Evolutionary conservation across 2,329 filamentous ascomycete genomes (phyloP), one percentile per base, ranked within the genome.

Genomic region (Rhynchosporium secalis): DNA sequence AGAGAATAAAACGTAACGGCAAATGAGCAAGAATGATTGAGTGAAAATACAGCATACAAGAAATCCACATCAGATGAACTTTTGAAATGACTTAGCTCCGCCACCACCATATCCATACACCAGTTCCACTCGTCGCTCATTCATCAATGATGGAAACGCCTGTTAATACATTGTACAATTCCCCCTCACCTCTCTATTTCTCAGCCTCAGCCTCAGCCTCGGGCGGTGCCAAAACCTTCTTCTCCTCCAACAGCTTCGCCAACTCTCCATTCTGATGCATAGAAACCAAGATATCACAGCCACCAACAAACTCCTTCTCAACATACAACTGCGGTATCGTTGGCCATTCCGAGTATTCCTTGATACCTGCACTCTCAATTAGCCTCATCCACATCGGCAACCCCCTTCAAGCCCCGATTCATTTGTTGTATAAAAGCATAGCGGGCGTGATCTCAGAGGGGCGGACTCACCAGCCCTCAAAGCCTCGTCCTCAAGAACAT

Each of bases 311-410:
- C 76, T 99, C 94, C 79, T 94, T 94, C 66, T 96, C 86, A 57
- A 99, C 83, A 78, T 98, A 99, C 20, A 99, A 83, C 77, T 99
- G 95, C 6, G 95, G 95, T 75, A 99, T 98, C 26, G 95, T 99
- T 13, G 95, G 95, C 95, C 95, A 99, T 75, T 98, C 95, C 1
- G 93, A 96, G 81, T 95, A 99, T 78, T 99, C 94, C 80, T 99
- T 99, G 80, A 99, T 96, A 58, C 95, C 94, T 93, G 43, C 15
- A 5, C 38, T 8, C 13, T 36, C 0, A 28, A 36, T 49, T 55
- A 58, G 60, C 70, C 67, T 60, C 60, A 36, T 46, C 36, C 29
- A 26, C 61, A 9, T 20, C 1, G 20, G 20, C 20, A 20, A 20
- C 20, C 20, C 12, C 6, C 26, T 5, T 4, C n/a, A 38, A 41